Evolutionary conservation across 345 rosid species (phyloP), one percentile per base, ranked within the genome.

Genomic region (Schrenkiella parvula): DNA sequence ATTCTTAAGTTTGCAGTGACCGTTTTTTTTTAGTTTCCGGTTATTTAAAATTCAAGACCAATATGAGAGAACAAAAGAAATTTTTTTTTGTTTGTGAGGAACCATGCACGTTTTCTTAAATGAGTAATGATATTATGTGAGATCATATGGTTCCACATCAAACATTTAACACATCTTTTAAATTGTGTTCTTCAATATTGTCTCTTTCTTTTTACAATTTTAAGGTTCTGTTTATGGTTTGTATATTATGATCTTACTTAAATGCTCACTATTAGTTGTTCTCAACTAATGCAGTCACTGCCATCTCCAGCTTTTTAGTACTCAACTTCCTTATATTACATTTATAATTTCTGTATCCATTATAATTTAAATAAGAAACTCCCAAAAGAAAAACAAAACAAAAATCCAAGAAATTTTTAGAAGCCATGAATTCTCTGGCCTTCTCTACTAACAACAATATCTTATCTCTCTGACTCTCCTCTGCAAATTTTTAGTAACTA

Each of bases 391-490:
- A 60, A 46, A 15, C 28, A 28, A n/a, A 60, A 9, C 4, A 59
- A 73, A 73, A 46, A 23, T 8, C 42, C 47, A 64, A 47, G 17
- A 39, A 59, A 38, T 26, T 38, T 50, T 62, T 31, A 72, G 71
- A 43, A 72, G 77, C 64, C 37, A 14, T 31, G 62, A 74, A 67
- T 65, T 65, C 43, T 57, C 70, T 63, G 60, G 63, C 57, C 50
- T 18, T 55, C 32, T 51, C 58, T 51, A 75, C 57, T 23, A 71
- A 68, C 74, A 64, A 60, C 63, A 69, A 52, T 52, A 75, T 51
- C 69, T 51, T 43, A 62, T 75, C 73, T 54, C 39, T 61, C 68
- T 67, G 79, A 75, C 64, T 52, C 63, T 60, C 43, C 64, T 75
- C 57, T 67, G 68, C 54, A 66, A 26, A 0, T 23, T 35, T 44